Conservation (phyloP, 2,329 filamentous ascomycete genomes). For the Apiospora rasikravindrae region DNA sequence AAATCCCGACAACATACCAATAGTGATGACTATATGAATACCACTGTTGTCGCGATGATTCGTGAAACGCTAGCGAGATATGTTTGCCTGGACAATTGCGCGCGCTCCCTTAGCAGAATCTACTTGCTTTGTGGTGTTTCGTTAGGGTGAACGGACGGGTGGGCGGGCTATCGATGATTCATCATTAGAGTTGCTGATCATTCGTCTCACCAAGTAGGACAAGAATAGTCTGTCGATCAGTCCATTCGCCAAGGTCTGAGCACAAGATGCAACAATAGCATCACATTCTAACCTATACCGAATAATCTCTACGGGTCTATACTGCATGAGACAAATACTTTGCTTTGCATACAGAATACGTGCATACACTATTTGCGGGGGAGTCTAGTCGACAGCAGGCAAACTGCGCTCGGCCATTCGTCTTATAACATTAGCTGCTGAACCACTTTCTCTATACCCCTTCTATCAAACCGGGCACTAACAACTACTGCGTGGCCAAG, state of each 20-base stretch:
- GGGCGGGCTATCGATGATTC: neutral
- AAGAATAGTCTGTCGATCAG: neutral
- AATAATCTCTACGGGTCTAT: neutral
- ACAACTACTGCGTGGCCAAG: neutral
- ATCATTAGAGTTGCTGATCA: neutral
- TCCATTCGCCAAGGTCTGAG: neutral
- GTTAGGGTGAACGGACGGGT: neutral
- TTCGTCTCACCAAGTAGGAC: neutral
- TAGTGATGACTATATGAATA: neutral
- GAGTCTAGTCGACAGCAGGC: neutral
- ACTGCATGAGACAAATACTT: neutral
- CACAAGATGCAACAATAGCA: no score
- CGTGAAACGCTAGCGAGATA: neutral
- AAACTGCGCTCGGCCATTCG: neutral
- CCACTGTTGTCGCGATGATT: no score
- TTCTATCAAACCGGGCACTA: neutral
- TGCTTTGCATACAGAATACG: neutral
- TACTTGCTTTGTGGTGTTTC: neutral
- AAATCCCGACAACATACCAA: neutral
- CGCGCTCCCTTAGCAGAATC: no score
- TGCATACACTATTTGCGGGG: neutral
- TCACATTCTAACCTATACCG: neutral
- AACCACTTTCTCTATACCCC: neutral
- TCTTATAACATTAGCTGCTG: neutral
- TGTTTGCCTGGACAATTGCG: no score